phyloP scores from a whole-genome alignment of 805 yeast species.

The Schwanniomyces pseudopolymorphus region DNA sequence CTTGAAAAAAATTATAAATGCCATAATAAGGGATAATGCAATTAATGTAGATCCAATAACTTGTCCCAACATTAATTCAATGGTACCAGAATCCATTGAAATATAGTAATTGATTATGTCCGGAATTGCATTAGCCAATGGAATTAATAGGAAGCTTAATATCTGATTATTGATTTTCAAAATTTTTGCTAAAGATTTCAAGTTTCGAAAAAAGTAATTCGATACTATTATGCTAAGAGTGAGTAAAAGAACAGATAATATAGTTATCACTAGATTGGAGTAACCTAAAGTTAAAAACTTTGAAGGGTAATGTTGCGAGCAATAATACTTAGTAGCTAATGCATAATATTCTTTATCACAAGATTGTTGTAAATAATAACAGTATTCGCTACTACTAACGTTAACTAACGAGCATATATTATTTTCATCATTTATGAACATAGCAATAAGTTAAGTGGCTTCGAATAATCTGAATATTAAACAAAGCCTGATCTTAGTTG shows the following conservation, averaged over 20 bases:
- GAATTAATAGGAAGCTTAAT: slow-evolving; percentile 33
- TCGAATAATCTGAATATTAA: no score
- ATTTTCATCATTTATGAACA: not conserved
- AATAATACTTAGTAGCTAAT: slow-evolving; percentile 29
- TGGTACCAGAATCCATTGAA: slow-evolving; percentile 24
- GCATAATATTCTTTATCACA: slow-evolving; percentile 25
- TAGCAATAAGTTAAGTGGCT: not conserved
- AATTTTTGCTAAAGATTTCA: slow-evolving; percentile 24
- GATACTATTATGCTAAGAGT: slow-evolving; percentile 34
- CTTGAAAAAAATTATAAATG: slow-evolving; percentile 23
- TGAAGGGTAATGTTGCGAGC: slow-evolving; percentile 20
- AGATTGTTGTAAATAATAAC: slow-evolving; percentile 14
- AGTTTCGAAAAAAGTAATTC: slow-evolving; percentile 29
- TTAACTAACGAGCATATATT: not conserved
- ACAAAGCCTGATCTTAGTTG: not conserved
- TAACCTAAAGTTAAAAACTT: slow-evolving; percentile 4
- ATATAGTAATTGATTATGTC: slow-evolving; percentile 37
- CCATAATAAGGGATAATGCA: slow-evolving; percentile 33
- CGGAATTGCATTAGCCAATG: slow-evolving; percentile 36
- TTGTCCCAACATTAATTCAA: slow-evolving; percentile 38
- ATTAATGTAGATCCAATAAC: slow-evolving; percentile 35
- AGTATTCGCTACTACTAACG: slow-evolving; percentile 7
- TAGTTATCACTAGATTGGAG: slow-evolving; percentile 12
- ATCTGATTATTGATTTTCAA: slow-evolving; percentile 27
- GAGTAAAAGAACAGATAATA: slow-evolving; percentile 17